Evolutionary conservation across 148 eudicot species (phyloP).

Genomic region (Vaccinium myrtillus): DNA sequence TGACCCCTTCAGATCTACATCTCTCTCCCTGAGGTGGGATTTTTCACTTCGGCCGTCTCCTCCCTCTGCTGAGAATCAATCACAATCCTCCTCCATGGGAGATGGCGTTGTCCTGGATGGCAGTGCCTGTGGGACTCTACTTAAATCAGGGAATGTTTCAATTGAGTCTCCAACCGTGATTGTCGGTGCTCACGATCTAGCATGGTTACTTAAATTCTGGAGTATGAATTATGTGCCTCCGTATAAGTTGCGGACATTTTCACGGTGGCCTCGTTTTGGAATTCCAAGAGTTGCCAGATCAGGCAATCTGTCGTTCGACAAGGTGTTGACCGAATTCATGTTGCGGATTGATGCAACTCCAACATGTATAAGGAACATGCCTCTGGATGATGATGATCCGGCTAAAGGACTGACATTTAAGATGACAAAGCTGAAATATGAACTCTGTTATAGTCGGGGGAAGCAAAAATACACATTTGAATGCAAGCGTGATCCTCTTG

Average conservation of each 20-base stretch:
- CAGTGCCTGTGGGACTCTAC: constrained; percentile 26
- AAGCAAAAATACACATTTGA: constrained; percentile 86
- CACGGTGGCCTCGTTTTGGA: constrained; percentile 98
- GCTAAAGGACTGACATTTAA: constrained; percentile 88
- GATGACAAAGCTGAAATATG: constrained; percentile 83
- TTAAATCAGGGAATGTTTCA: constrained; percentile 23
- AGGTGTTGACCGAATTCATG: constrained; percentile 97
- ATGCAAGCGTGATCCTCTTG: constrained; percentile 85
- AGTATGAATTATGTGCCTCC: constrained; percentile 81
- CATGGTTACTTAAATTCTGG: constrained; percentile 93
- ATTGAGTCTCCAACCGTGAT: constrained; percentile 58
- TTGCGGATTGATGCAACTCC: constrained; percentile 90
- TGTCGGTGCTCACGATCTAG: constrained; percentile 92
- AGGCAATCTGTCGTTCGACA: constrained; percentile 90
- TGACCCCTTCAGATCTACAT: constrained; percentile 95
- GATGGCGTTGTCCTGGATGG: constrained; percentile 32
- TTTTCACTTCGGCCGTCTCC: constrained; percentile 65
- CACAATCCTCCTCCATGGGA: constrained; percentile 39
- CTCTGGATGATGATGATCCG: constrained; percentile 94
- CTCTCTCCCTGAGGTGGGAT: constrained; percentile 81
- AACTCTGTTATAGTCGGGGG: constrained; percentile 78
- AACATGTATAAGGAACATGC: constrained; percentile 77
- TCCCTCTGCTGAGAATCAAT: constrained; percentile 40
- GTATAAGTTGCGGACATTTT: constrained; percentile 78
- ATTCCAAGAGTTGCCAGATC: constrained; percentile 89